Percentiles rank a stretch among this genome's conserved stretches.
Conservation (phyloP, 768 basidiomycete species). For the Leccinum boreale region DNA sequence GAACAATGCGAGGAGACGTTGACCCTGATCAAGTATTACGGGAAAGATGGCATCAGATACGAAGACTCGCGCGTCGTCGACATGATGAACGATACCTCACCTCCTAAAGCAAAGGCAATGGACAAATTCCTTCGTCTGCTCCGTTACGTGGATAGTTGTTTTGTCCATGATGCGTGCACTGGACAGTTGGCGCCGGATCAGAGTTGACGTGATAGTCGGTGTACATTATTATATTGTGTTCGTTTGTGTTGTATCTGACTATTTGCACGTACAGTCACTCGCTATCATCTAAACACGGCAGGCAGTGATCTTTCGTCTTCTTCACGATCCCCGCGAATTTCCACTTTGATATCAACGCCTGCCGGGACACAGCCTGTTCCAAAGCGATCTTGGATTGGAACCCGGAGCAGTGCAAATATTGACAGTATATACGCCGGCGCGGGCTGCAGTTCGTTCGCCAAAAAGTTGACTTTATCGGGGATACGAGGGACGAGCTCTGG, state of each 20-base stretch:
- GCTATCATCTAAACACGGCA: constrained; percentile 13
- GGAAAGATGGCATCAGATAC: constrained; percentile 47
- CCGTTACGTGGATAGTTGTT: constrained; percentile 45
- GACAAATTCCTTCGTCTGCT: constrained; percentile 49
- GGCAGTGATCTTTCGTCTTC: constrained; percentile 34
- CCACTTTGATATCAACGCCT: constrained; percentile 66
- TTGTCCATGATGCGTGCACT: constrained; percentile 21
- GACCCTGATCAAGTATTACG: constrained; percentile 51
- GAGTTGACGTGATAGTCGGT: constrained; percentile 1
- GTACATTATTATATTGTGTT: constrained; percentile 2
- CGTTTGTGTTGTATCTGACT: background rate
- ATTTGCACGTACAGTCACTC: background rate
- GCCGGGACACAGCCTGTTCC: constrained; percentile 70
- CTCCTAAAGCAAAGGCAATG: constrained; percentile 44
- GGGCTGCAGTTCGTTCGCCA: too few relatives aligned
- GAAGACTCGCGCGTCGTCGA: constrained; percentile 48
- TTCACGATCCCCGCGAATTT: constrained; percentile 47
- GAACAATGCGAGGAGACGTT: constrained; percentile 50
- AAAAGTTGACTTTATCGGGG: constrained; percentile 61
- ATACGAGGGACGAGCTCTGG: constrained; percentile 66
- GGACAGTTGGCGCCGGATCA: constrained; percentile 1
- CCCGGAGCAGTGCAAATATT: constrained; percentile 74
- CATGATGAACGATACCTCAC: constrained; percentile 46
- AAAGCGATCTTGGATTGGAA: constrained; percentile 74
- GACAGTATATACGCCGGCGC: constrained; percentile 70